phyloP scores from a whole-genome alignment of 2,329 filamentous ascomycete genomes.

The Pseudocercospora fijiensis region DNA sequence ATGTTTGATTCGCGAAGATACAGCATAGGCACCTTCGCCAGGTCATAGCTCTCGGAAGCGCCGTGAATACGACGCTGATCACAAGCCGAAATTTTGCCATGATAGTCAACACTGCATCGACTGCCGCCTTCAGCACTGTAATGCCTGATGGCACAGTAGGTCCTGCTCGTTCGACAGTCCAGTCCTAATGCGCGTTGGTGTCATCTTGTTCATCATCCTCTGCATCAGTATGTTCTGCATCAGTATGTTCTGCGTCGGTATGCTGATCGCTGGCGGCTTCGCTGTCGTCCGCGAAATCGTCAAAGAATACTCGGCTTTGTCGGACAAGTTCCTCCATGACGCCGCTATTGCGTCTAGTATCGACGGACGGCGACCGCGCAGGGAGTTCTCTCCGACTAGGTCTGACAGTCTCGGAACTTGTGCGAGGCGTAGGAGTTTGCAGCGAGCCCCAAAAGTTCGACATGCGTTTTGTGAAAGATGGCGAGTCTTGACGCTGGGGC shows the following conservation, averaged over 20 bases:
- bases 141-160: not conserved
- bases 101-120: not conserved
- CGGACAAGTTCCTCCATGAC: constrained; percentile 47
- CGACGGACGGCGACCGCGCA: constrained; percentile 16
- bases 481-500: constrained; percentile 28
- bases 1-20: not conserved
- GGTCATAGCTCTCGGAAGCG: not conserved
- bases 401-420: constrained; percentile 27
- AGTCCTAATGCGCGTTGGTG: not conserved
- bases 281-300: constrained; percentile 41
- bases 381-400: constrained; percentile 18
- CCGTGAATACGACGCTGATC: not conserved
- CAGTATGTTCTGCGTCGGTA: constrained; percentile 13
- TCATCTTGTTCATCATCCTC: constrained; percentile 14
- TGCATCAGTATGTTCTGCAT: constrained; percentile 12
- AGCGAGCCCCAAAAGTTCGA: constrained; percentile 32
- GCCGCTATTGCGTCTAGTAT: constrained; percentile 33
- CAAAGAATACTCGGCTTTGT: constrained; percentile 50
- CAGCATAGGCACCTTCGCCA: not conserved
- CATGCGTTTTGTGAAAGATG: constrained; percentile 36
- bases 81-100: not conserved
- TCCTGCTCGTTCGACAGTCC: not conserved
- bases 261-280: constrained; percentile 16
- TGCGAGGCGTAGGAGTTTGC: constrained; percentile 22
- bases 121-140: not conserved